phyloP scores from a whole-genome alignment of 106 monocot genomes.

The Posidonia australis region DNA sequence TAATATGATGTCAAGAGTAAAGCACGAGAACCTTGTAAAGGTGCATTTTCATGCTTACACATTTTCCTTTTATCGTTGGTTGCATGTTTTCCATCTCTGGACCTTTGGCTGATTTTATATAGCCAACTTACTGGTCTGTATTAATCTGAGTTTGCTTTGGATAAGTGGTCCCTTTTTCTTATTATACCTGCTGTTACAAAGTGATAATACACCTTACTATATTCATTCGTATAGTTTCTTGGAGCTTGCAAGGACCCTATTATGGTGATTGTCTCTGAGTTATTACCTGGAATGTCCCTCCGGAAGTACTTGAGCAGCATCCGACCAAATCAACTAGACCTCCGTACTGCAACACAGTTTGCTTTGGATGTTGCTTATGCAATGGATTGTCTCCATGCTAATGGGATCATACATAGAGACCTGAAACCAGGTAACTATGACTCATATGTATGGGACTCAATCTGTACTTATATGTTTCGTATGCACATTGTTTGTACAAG shows the following conservation, averaged over 20 bases:
- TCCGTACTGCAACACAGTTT: slow-evolving; percentile 45
- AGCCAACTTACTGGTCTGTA: not conserved
- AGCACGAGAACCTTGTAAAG: slow-evolving; percentile 93
- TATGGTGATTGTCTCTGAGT: slow-evolving; percentile 91
- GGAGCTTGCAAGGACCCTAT: slow-evolving; percentile 95
- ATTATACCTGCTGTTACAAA: not conserved
- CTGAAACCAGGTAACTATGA: slow-evolving; percentile 73
- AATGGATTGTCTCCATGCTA: slow-evolving; percentile 93
- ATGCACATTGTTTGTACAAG: not conserved
- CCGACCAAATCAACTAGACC: slow-evolving; percentile 51
- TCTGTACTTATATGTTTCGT: not conserved
- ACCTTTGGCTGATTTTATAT: no score
- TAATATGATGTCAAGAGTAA: slow-evolving; percentile 93
- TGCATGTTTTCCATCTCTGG: not conserved
- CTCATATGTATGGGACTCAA: not conserved
- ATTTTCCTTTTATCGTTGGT: not conserved
- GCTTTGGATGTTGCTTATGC: slow-evolving; percentile 90
- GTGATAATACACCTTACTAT: not conserved
- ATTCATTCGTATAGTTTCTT: slow-evolving; percentile 50
- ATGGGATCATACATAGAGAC: slow-evolving; percentile 97
- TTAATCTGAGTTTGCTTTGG: not conserved
- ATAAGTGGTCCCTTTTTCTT: not conserved
- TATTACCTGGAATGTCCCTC: slow-evolving; percentile 81
- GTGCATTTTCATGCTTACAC: slow-evolving; percentile 20
- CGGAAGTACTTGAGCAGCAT: slow-evolving; percentile 68